Base-by-base conservation (phyloP, 768 basidiomycete species). In the Mycena sanguinolenta region DNA sequence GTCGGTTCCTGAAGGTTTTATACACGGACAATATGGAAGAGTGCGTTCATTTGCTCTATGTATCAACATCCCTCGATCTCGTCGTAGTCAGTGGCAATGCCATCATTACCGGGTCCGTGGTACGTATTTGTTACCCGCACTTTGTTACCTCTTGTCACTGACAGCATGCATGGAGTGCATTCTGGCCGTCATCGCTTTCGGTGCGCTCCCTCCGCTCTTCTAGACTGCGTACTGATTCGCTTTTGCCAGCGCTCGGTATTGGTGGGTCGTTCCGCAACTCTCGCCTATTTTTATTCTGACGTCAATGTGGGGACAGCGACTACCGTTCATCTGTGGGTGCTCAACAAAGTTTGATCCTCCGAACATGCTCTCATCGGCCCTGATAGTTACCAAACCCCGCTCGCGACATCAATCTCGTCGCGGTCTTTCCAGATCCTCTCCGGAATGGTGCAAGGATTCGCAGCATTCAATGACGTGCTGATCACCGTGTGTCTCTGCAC, bases 401-500 rank as follows among this genome's bases (percentile, higher is more conserved):
- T 67, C 9, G 70, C 64, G 19, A 62, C 63, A 3, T 3, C 65
- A 46, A 69, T 64, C 4, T 69, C 68, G 9, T 46, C 68, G n/a
- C 60, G 60, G 42, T 66, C 65, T 21, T 71, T 67, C 32, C 70
- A 66, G 49, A 63, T 71, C 9, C 65, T 71, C 25, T 62, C 70
- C 17, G 70, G 70, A 23, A 2, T 71, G 49, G 70, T 62, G 38
- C 70, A 71, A 42, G 70, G 70, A 0, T 36, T 67, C 2, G 70
- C 70, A 23, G 53, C 70, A n/a, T 36, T 71, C 55, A 71, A 66
- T 38, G 65, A 71, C 34, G 59, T 71, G 50, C n/a, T 71, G 23
- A 71, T 71, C 49, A 62, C 70, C 12, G 32, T 67, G 30, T 71
- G 70, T 21, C 34, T 71, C 5, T 71, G 70, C 44, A 4, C 25